Evolutionary conservation across 495 filamentous ascomycete species (phyloP).

Genomic region (Penicillium turbatum): DNA sequence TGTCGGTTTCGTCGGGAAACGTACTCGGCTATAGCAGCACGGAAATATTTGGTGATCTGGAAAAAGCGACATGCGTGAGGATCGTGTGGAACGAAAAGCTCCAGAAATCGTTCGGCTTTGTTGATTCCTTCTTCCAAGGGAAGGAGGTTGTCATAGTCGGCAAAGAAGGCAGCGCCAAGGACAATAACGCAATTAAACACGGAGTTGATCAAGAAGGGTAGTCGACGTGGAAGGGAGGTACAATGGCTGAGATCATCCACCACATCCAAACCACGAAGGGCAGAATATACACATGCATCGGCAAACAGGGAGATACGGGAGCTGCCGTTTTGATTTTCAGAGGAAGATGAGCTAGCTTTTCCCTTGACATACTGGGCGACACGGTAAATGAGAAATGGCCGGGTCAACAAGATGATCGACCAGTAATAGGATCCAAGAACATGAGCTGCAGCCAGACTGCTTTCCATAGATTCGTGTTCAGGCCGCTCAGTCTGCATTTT

Average conservation of each 20-base stretch:
- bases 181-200: slow-evolving; percentile 69
- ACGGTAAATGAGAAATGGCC: slow-evolving; percentile 62
- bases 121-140: slow-evolving; percentile 51
- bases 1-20: slow-evolving; percentile 35
- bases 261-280: slow-evolving; percentile 60
- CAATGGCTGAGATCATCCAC: slow-evolving; percentile 55
- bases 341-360: slow-evolving; percentile 24
- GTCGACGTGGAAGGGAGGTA: slow-evolving; percentile 58
- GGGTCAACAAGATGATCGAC: slow-evolving; percentile 65
- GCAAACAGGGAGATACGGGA: slow-evolving; percentile 59
- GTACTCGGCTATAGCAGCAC: slow-evolving; percentile 48
- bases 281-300: slow-evolving; percentile 66
- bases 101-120: slow-evolving; percentile 57
- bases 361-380: slow-evolving; percentile 44
- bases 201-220: slow-evolving; percentile 70
- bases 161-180: slow-evolving; percentile 65
- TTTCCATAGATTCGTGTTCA: slow-evolving; percentile 43
- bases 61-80: slow-evolving; percentile 59
- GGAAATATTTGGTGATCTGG: slow-evolving; percentile 62
- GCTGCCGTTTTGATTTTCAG: slow-evolving; percentile 25
- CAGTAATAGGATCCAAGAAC: slow-evolving; percentile 67
- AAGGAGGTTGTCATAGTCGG: slow-evolving; percentile 55
- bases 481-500: slow-evolving; percentile 34
- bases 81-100: slow-evolving; percentile 58
- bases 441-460: slow-evolving; percentile 60